phyloP scores from a whole-genome alignment of 2,329 filamentous ascomycete genomes.

The Sclerotinia minor region DNA sequence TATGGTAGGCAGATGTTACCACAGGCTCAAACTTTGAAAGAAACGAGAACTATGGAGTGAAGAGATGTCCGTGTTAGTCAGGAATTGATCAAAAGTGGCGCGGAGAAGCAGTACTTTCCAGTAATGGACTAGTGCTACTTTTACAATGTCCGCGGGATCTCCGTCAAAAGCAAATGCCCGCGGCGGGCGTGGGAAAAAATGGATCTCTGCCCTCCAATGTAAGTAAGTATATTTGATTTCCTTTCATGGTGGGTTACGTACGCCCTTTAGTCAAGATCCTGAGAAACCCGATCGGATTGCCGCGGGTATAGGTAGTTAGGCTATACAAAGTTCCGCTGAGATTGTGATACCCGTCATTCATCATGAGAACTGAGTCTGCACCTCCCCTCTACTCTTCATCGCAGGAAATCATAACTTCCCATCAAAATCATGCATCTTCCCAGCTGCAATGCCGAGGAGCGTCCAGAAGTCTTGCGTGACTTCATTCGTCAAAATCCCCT shows the following conservation, averaged over 20 bases:
- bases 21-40: background rate
- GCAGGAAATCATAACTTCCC: background rate
- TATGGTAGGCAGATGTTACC: no score
- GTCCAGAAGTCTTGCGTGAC: constrained; percentile 46
- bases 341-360: no score
- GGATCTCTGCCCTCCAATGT: background rate
- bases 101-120: background rate
- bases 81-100: background rate
- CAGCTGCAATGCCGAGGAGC: constrained; percentile 9
- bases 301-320: no score
- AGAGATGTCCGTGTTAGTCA: background rate
- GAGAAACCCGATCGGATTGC: background rate
- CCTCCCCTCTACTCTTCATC: background rate
- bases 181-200: background rate
- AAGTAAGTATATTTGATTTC: background rate
- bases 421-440: constrained; percentile 3
- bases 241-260: background rate
- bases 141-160: background rate
- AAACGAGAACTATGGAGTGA: rapidly evolving
- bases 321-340: no score
- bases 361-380: background rate
- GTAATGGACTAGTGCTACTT: background rate
- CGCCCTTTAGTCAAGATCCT: background rate
- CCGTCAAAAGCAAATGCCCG: background rate
- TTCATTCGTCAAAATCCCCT: constrained; percentile 62